Percentiles rank a stretch among this genome's conserved stretches.
phyloP scores from a whole-genome alignment of 2,329 filamentous ascomycete genomes.

The Lasiodiplodia theobromae region DNA sequence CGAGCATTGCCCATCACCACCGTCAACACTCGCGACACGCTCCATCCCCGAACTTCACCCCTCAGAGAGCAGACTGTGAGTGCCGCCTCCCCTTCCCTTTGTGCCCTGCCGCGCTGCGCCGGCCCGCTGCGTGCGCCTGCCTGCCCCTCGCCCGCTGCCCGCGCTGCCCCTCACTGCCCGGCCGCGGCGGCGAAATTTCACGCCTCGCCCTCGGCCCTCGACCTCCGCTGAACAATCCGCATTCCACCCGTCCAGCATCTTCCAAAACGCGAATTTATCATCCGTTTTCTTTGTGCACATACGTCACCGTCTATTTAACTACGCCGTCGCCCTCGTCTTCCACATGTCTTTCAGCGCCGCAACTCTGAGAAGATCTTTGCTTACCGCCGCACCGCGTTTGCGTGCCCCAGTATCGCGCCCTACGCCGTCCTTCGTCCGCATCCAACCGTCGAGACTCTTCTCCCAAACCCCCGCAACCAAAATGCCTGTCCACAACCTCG shows the following conservation, averaged over 20 bases:
- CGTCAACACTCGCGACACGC: slow-evolving; percentile 4
- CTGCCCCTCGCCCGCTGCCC: background rate
- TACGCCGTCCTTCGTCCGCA: slow-evolving; percentile 42
- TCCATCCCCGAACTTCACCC: slow-evolving; percentile 21
- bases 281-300: slow-evolving; percentile 38
- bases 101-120: slow-evolving; percentile 7
- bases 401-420: slow-evolving; percentile 34
- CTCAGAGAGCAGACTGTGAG: slow-evolving; percentile 11
- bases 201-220: slow-evolving; percentile 11
- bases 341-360: slow-evolving; percentile 42
- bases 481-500: slow-evolving; percentile 58
- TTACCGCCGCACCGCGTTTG: slow-evolving; percentile 48
- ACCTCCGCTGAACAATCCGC: slow-evolving; percentile 30
- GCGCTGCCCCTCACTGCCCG: slow-evolving; percentile 28
- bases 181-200: slow-evolving; percentile 29
- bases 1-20: slow-evolving; percentile 4
- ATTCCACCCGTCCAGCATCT: slow-evolving; percentile 45
- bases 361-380: slow-evolving; percentile 49
- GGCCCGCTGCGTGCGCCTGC: background rate
- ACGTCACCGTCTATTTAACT: slow-evolving; percentile 30
- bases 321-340: slow-evolving; percentile 20
- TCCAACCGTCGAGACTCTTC: slow-evolving; percentile 45
- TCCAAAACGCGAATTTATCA: slow-evolving; percentile 23
- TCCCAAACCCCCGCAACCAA: slow-evolving; percentile 42
- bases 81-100: background rate